Conservation (phyloP, 2,329 filamentous ascomycete species). For the Sporothrix humicola region DNA sequence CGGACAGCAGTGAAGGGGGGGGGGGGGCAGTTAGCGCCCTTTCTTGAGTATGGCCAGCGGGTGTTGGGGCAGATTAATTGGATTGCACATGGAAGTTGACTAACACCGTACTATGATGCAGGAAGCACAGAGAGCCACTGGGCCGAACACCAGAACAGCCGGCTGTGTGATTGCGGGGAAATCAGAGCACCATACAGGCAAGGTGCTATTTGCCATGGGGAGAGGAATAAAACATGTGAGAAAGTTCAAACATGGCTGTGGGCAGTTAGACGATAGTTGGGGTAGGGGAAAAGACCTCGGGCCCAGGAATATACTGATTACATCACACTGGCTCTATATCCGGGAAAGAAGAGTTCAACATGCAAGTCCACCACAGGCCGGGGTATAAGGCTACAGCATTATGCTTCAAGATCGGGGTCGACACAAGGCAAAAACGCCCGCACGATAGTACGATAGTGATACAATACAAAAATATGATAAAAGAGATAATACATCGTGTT, state of each 20-base stretch:
- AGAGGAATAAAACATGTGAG: too few species aligned
- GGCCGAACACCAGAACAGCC: not conserved
- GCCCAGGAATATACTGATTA: not conserved
- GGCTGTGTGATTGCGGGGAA: not conserved
- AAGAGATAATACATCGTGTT: slow-evolving; percentile 23
- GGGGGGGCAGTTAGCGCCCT: not conserved
- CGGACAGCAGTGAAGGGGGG: not conserved
- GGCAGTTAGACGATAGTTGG: not conserved
- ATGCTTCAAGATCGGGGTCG: not conserved
- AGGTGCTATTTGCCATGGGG: too few species aligned
- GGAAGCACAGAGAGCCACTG: not conserved
- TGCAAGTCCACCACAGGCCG: too few species aligned
- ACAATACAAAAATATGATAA: not conserved
- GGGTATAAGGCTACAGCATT: too few species aligned
- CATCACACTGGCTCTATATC: not conserved
- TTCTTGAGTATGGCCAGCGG: not conserved
- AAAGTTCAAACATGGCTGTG: not conserved
- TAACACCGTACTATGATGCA: not conserved
- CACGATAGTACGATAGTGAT: not conserved
- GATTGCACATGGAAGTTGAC: slow-evolving; percentile 2
- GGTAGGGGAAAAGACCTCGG: not conserved
- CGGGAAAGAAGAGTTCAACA: not conserved
- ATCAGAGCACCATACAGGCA: too few species aligned
- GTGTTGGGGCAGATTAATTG: not conserved
- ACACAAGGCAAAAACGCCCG: not conserved